Evolutionary conservation across 805 yeast genomes (phyloP), one percentile per base, ranked within the genome.

Genomic region (Starmerella apicola): DNA sequence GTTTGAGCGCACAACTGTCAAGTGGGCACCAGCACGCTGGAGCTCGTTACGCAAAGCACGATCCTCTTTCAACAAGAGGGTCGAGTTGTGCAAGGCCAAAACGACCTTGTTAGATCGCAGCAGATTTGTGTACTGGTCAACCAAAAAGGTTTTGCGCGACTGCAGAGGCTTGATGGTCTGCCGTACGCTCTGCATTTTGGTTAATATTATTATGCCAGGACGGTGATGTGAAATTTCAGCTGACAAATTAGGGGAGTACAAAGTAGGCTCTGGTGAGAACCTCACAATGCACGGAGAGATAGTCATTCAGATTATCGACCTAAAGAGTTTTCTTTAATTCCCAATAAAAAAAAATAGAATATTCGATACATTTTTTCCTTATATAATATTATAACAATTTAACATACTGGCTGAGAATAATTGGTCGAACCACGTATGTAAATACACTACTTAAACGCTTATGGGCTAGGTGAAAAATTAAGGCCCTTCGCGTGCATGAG

Each of bases 41-140:
- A 91, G 66, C 48, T 76, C 79, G 15, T 66, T 56, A 55, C 95
- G 72, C 48, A 78, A 67, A 26, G 55, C 62, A 42, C 69, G 71
- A 55, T 80, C 76, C 48, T 91, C 97, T 12, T 61, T 52, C 50
- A 82, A 77, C 41, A 72, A 59, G 50, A 86, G 62, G 57, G 85
- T 85, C 58, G 84, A 83, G 64, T 83, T 88, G 63, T 91, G 98
- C 5, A 77, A 72, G 50, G 82, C 76, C 40, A 88, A 67, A 12
- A 86, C 66, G 33, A 86, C 75, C 28, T 82, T 76, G 57, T 75
- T 74, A 22, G 61, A 65, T 42, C 77, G 76, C 63, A 84, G 69
- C 46, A 84, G 58, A 46, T 78, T 63, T 45, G 82, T 73, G 66
- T 88, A 88, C 49, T 72, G 66, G 60, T 88, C 95, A 46, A 88